Percentiles rank a stretch among this genome's conserved stretches.
phyloP scores from a whole-genome alignment of 495 filamentous ascomycete genomes.

The Geoglossum glabrum region DNA sequence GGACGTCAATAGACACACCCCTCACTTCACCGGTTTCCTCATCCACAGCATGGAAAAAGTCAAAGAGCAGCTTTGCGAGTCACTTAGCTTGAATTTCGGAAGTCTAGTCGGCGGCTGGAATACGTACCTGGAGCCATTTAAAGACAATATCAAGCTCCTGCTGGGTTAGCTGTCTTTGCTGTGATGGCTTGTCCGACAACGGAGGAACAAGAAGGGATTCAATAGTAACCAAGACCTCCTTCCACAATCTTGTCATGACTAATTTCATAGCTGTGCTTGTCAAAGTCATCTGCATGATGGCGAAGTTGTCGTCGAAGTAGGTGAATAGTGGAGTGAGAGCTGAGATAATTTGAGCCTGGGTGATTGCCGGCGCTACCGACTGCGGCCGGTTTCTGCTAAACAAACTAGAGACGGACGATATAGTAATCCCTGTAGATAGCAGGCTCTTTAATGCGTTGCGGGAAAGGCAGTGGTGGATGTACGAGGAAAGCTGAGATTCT shows the following conservation, averaged over 20 bases:
- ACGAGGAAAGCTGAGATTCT: constrained; percentile 53
- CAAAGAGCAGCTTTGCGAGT: constrained; percentile 48
- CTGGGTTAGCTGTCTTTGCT: constrained; percentile 66
- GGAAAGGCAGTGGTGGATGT: constrained; percentile 81
- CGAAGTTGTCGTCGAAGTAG: constrained; percentile 98
- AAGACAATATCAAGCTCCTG: constrained; percentile 90
- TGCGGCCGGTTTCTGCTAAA: constrained; percentile 42
- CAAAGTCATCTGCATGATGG: constrained; percentile 91
- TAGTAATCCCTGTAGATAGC: constrained; percentile 47
- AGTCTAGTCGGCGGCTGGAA: too few species aligned
- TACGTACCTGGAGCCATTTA: constrained; percentile 48
- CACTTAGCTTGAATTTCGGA: neutral
- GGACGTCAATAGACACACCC: constrained; percentile 73
- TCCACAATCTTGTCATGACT: constrained; percentile 97
- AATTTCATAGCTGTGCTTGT: constrained; percentile 85
- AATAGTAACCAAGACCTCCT: constrained; percentile 82
- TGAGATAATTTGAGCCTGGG: constrained; percentile 52
- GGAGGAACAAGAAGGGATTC: constrained; percentile 84
- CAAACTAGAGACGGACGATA: constrained; percentile 62
- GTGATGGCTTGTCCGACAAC: constrained; percentile 83
- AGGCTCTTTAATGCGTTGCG: constrained; percentile 55
- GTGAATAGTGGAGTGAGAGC: constrained; percentile 77
- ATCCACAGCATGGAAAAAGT: constrained; percentile 88
- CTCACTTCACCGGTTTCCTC: constrained; percentile 67
- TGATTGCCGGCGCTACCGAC: constrained; percentile 33